Conservation (phyloP, 2,329 filamentous ascomycete genomes). For the Myriosclerotinia scirpicola region DNA sequence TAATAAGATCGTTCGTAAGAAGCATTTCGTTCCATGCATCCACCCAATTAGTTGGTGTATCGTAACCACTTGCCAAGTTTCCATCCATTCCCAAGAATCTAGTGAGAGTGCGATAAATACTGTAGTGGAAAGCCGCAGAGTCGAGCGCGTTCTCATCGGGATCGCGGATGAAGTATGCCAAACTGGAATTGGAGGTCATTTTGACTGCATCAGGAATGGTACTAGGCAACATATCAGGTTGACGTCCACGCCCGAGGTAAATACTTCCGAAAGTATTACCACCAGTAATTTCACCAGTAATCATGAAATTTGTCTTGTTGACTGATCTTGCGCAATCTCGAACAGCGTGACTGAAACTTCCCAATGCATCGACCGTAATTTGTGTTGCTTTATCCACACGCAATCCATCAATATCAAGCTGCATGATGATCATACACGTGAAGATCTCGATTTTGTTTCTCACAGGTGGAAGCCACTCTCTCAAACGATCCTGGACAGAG, state of each 20-base stretch:
- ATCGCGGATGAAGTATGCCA: slow-evolving; percentile 53
- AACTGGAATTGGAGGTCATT: slow-evolving; percentile 46
- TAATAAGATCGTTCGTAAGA: slow-evolving; percentile 58
- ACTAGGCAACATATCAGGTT: slow-evolving; percentile 52
- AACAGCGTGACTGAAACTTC: slow-evolving; percentile 56
- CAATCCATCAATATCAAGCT: slow-evolving; percentile 66
- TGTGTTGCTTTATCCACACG: slow-evolving; percentile 67
- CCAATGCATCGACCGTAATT: slow-evolving; percentile 60
- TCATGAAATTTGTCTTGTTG: slow-evolving; percentile 63
- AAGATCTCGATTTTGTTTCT: slow-evolving; percentile 58
- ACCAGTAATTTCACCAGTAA: slow-evolving; percentile 63
- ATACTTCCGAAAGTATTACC: slow-evolving; percentile 61
- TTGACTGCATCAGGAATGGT: slow-evolving; percentile 51
- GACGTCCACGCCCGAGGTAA: slow-evolving; percentile 61
- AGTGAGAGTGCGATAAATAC: slow-evolving; percentile 61
- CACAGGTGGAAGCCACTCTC: slow-evolving; percentile 62
- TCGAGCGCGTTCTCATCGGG: slow-evolving; percentile 56
- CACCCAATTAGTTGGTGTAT: slow-evolving; percentile 54
- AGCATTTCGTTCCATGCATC: slow-evolving; percentile 56
- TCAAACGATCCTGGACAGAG: slow-evolving; percentile 64
- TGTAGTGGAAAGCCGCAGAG: slow-evolving; percentile 62
- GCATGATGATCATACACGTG: slow-evolving; percentile 61
- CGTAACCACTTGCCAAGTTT: slow-evolving; percentile 53
- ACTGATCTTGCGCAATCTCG: slow-evolving; percentile 56
- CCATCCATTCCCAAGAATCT: slow-evolving; percentile 60